Evolutionary conservation across 768 basidiomycete genomes (phyloP).

Genomic region (Tulasnella sp.): DNA sequence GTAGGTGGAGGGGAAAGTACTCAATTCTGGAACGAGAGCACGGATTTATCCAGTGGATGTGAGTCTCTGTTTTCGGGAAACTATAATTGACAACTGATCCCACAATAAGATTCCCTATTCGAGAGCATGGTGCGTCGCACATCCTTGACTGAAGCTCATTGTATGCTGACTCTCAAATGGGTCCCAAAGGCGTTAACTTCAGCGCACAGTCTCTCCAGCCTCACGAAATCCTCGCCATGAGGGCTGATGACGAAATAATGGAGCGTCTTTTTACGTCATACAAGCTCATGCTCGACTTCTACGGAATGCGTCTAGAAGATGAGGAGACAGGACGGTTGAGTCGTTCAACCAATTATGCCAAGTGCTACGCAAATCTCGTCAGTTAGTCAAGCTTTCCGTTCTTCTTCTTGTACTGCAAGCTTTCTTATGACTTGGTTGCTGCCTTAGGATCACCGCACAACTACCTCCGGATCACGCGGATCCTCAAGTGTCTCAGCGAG

Average conservation of each 20-base stretch:
- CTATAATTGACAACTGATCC: not conserved
- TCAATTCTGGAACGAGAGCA: conserved; percentile 54
- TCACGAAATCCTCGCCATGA: conserved; percentile 54
- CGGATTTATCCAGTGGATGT: conserved; percentile 74
- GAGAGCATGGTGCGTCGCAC: conserved; percentile 46
- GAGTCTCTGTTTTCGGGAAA: conserved; percentile 25
- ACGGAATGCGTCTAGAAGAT: conserved; percentile 58
- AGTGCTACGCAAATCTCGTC: conserved; percentile 53
- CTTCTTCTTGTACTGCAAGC: not conserved
- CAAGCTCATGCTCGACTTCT: conserved; percentile 68
- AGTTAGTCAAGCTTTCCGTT: conserved; percentile 36
- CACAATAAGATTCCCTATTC: conserved; percentile 54
- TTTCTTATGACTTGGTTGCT: not conserved
- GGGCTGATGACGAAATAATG: conserved; percentile 37
- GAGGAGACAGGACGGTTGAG: conserved; percentile 48
- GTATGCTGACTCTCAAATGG: not conserved
- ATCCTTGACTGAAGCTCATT: not conserved
- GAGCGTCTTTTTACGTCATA: conserved; percentile 50
- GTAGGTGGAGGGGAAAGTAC: conserved; percentile 58
- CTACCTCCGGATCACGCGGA: conserved; percentile 64
- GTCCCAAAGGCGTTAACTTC: conserved; percentile 39
- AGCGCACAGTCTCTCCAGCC: conserved; percentile 53
- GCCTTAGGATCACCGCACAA: conserved; percentile 55
- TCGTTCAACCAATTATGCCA: conserved; percentile 37
- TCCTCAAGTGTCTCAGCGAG: conserved; percentile 65